A percentile compares a stretch with the other conserved stretches of the same genome.
Conservation (phyloP, 495 filamentous ascomycete species). For the Talaromyces liani region DNA sequence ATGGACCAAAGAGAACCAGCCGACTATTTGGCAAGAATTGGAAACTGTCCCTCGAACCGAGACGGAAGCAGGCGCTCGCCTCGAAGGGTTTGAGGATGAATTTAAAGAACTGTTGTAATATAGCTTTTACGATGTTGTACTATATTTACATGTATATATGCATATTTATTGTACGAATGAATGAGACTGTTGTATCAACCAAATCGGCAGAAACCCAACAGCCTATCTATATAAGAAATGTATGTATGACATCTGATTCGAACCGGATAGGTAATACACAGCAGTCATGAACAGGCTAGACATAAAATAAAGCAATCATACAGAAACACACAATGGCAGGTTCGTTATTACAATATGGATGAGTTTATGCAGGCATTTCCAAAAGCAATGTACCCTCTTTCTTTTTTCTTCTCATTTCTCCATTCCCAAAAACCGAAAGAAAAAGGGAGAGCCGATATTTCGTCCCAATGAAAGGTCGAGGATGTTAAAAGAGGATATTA, state of each 20-base stretch:
- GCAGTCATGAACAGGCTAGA: not conserved
- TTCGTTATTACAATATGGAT: not conserved
- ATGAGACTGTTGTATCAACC: not conserved
- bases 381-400: not conserved
- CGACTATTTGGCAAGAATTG: constrained; percentile 59
- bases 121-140: not conserved
- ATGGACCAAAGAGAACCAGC: constrained; percentile 63
- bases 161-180: not conserved
- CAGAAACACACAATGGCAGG: not conserved
- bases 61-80: constrained; percentile 29
- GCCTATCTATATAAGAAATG: not conserved
- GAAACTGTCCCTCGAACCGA: constrained; percentile 24
- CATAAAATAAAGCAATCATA: not conserved
- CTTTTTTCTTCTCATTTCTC: not conserved
- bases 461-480: not conserved
- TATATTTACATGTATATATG: not conserved
- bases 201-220: too few relatives aligned
- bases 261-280: not conserved
- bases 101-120: not conserved
- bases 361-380: not conserved
- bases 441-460: not conserved
- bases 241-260: not conserved
- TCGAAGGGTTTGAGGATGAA: constrained; percentile 25
- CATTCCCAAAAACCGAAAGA: not conserved
- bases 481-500: not conserved